phyloP scores from a whole-genome alignment of 1,284 basidiomycete species.

The Tylopilus sp. region DNA sequence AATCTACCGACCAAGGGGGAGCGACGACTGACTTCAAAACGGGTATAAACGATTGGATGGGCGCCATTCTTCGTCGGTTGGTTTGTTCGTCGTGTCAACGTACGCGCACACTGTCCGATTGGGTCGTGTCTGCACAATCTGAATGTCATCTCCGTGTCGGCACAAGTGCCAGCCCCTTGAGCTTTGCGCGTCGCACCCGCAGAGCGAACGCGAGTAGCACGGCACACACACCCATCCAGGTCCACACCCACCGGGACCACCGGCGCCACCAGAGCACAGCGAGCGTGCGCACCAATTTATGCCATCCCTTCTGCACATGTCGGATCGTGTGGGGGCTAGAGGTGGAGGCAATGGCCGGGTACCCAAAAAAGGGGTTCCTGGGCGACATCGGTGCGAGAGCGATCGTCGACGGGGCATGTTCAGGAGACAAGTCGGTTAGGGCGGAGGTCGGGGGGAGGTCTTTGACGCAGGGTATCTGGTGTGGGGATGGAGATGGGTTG shows the following conservation, averaged over 20 bases:
- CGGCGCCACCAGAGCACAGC: conserved; percentile 61
- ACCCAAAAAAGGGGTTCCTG: conserved; percentile 82
- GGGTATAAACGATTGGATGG: not conserved
- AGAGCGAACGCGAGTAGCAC: not conserved
- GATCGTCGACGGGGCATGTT: conserved; percentile 30
- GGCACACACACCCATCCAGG: conserved; percentile 29
- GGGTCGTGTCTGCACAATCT: not conserved
- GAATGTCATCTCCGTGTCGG: not conserved
- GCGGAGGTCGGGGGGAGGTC: not conserved
- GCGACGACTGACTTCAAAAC: no score
- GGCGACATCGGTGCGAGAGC: conserved; percentile 47
- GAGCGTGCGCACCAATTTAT: conserved; percentile 67
- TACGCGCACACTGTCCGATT: not conserved
- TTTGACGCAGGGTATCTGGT: not conserved
- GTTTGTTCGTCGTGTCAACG: not conserved
- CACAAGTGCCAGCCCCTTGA: not conserved
- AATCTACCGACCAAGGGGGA: no score
- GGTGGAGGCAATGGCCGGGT: conserved; percentile 50
- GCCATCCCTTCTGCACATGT: conserved; percentile 58
- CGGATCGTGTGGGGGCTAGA: conserved; percentile 35
- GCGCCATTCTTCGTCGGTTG: not conserved
- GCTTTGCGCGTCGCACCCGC: not conserved
- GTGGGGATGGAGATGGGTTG: not conserved
- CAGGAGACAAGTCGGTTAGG: not conserved
- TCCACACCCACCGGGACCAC: conserved; percentile 46